Percentiles rank a stretch among this genome's conserved stretches.
Conservation (phyloP, 1,284 basidiomycete species). For the Lentinula novae-zelandiae region DNA sequence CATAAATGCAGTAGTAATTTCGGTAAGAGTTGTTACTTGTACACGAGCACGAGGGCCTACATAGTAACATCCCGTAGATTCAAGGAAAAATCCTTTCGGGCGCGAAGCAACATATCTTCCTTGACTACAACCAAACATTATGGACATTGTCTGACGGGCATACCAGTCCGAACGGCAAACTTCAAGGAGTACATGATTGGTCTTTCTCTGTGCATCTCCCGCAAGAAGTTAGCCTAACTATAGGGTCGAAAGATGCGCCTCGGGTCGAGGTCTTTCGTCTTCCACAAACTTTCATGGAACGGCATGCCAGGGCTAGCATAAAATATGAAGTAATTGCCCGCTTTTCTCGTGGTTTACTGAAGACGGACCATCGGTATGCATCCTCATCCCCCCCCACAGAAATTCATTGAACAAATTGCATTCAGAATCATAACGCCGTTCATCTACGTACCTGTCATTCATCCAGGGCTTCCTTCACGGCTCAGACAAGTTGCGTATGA, state of each 20-base stretch:
- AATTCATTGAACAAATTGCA: not conserved
- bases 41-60: not conserved
- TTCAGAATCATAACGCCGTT: conserved; percentile 28
- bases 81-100: conserved; percentile 7
- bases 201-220: conserved; percentile 9
- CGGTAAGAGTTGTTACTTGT: conserved; percentile 18
- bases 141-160: conserved; percentile 1
- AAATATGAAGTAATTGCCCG: conserved; percentile 32
- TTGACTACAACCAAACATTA: conserved; percentile 3
- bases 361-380: conserved; percentile 23
- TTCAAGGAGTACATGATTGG: conserved; percentile 6
- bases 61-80: not conserved
- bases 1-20: conserved; percentile 21
- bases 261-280: conserved; percentile 16
- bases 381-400: not conserved
- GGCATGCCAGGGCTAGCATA: conserved; percentile 25
- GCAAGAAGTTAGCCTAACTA: conserved; percentile 3
- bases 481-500: conserved; percentile 33
- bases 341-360: conserved; percentile 17
- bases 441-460: conserved; percentile 32
- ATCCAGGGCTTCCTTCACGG: conserved; percentile 29
- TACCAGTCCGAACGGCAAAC: not conserved
- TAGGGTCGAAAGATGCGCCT: conserved; percentile 5
- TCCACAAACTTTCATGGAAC: conserved; percentile 32
- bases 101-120: not conserved